Percentiles rank a stretch among this genome's conserved stretches.
phyloP scores from a whole-genome alignment of 2,329 filamentous ascomycete genomes.

The Ceratocystis destructans region DNA sequence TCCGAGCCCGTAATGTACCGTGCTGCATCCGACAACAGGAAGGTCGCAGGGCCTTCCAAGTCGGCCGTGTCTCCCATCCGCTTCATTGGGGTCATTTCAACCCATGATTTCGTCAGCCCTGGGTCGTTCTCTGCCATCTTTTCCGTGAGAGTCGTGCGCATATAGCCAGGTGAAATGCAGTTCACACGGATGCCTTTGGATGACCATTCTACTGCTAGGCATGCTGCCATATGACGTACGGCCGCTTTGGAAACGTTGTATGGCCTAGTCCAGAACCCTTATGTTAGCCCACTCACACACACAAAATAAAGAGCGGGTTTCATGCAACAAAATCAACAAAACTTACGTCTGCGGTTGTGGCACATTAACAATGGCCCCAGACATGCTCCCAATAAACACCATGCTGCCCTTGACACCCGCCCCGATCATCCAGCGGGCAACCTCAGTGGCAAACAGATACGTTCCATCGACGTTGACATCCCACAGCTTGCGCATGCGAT shows the following conservation, averaged over 20 bases:
- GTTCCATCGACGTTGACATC: slow-evolving; percentile 86
- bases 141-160: slow-evolving; percentile 87
- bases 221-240: slow-evolving; percentile 74
- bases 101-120: slow-evolving; percentile 81
- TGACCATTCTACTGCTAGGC: slow-evolving; percentile 89
- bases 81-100: slow-evolving; percentile 75
- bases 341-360: slow-evolving; percentile 73
- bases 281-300: background rate
- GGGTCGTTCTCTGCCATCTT: slow-evolving; percentile 93
- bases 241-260: slow-evolving; percentile 93
- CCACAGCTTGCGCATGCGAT: slow-evolving; percentile 88
- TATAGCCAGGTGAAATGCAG: slow-evolving; percentile 90
- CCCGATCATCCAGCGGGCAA: slow-evolving; percentile 80
- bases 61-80: slow-evolving; percentile 90
- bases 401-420: slow-evolving; percentile 69
- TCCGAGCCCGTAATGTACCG: slow-evolving; percentile 61
- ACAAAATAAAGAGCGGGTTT: background rate
- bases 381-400: slow-evolving; percentile 94
- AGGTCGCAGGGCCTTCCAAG: slow-evolving; percentile 83
- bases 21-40: slow-evolving; percentile 67
- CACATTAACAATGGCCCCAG: slow-evolving; percentile 82
- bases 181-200: slow-evolving; percentile 79
- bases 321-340: too few relatives aligned
- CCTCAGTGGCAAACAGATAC: slow-evolving; percentile 71
- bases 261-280: slow-evolving; percentile 34